Evolutionary conservation across 495 filamentous ascomycete species (phyloP).

Genomic region (Hypoxylon cercidicola): DNA sequence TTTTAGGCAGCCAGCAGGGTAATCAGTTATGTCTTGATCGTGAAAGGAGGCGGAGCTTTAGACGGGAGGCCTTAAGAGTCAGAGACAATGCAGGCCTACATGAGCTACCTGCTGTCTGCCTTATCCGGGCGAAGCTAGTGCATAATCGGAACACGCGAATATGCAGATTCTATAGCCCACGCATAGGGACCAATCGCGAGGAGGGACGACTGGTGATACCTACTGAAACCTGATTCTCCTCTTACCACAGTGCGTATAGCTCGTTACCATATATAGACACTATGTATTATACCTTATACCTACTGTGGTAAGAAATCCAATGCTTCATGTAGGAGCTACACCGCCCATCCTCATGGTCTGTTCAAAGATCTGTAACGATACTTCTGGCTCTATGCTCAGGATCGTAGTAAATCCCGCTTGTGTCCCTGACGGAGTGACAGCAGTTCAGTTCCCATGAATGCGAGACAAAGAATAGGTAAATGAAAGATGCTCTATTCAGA

Average conservation of each 20-base stretch:
- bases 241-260: neutral
- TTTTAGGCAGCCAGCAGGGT: constrained; percentile 28
- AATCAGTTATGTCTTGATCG: neutral
- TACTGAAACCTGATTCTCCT: neutral
- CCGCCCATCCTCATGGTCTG: constrained; percentile 58
- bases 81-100: neutral
- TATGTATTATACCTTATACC: neutral
- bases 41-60: constrained; percentile 7
- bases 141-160: neutral
- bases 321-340: constrained; percentile 19
- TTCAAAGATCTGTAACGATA: constrained; percentile 62
- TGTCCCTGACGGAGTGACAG: too few relatives aligned
- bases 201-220: too few relatives aligned
- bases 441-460: too few relatives aligned
- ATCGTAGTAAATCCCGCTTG: too few relatives aligned
- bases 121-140: constrained; percentile 1
- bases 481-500: too few relatives aligned
- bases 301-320: neutral
- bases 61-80: neutral
- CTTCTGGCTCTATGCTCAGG: constrained; percentile 50
- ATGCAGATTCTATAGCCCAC: neutral
- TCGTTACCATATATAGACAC: constrained; percentile 2
- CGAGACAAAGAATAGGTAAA: too few relatives aligned
- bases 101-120: constrained; percentile 6
- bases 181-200: too few relatives aligned